Base-by-base conservation (phyloP, 768 basidiomycete genomes). In the Trametes coccinea region DNA sequence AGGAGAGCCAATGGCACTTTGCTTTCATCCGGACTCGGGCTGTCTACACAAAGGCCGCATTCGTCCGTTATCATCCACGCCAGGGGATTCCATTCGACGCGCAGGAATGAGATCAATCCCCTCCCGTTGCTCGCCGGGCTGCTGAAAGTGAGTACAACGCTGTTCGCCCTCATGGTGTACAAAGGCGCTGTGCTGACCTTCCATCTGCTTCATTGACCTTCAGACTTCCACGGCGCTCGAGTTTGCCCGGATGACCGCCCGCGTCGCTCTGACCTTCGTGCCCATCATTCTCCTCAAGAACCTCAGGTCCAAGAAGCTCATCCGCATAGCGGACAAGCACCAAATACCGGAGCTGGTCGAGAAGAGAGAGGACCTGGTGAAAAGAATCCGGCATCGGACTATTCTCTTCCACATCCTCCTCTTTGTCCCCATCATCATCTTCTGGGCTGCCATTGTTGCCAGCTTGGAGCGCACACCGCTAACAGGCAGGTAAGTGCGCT, bases 381-480 rank as follows among this genome's bases (percentile, higher is more conserved):
- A 78, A 63, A 73, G 72, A 22, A 79, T 89, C 46, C 78, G 82
- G 47, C 72, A 75, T 33, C 76, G 80, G 56, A 87, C 82, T 1
- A 66, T 78, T 33, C 49, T 84, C 14, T 76, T 86, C 53, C 83
- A 84, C 54, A 55, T 81, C 30, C 79, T 92, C 22, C 70, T 91
- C 49, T 75, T 87, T 44, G 76, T 86, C 37, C 92, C 92, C 0
- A 73, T 81, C 17, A 66, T 78, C 10, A 70, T 92, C 27, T 84
- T 93, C 69, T 86, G 83, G 81, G 76, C 83, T 2, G 89, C 88
- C 2, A 82, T 92, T 52, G 59, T 91, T 2, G 89, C 88, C 2
- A 89, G 89, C 63, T 67, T 87, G 59, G 92, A 94, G 72, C 78
- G 82, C 67, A 91, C 92, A 5, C 92, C 92, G 2, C 76, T 94